phyloP scores from a whole-genome alignment of 306 rosid genomes.

The Purshia tridentata region DNA sequence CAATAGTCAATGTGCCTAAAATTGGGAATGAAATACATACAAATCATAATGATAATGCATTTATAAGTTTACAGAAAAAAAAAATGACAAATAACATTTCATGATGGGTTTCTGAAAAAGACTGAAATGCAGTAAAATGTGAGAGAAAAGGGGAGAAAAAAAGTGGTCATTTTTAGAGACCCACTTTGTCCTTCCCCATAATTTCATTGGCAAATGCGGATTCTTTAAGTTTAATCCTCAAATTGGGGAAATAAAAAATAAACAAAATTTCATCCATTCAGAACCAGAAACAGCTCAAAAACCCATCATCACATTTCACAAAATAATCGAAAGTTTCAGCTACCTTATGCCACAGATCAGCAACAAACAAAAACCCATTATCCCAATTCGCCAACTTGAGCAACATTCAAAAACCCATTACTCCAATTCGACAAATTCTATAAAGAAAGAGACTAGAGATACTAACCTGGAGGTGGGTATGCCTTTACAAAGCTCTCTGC shows the following conservation, averaged over 20 bases:
- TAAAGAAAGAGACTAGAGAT: neutral
- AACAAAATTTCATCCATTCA: neutral
- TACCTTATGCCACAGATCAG: neutral
- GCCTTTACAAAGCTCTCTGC: slow-evolving; percentile 79
- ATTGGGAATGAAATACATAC: neutral
- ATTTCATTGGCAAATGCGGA: neutral
- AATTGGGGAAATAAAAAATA: neutral
- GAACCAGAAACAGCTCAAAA: neutral
- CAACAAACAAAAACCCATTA: slow-evolving; percentile 14
- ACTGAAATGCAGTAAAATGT: neutral
- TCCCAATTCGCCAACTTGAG: neutral
- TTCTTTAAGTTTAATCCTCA: neutral
- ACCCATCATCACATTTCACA: slow-evolving; percentile 2
- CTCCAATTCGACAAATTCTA: neutral
- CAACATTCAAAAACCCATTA: neutral
- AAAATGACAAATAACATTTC: neutral
- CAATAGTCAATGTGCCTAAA: slow-evolving; percentile 90
- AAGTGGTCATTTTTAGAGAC: neutral
- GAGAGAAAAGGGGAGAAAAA: neutral
- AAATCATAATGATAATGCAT: neutral
- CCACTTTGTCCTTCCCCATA: neutral
- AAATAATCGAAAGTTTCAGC: slow-evolving; percentile 1
- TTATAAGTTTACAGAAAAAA: neutral
- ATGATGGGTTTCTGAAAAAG: neutral
- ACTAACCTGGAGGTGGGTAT: slow-evolving; percentile 73